phyloP scores from a whole-genome alignment of 2,329 filamentous ascomycete species.

The Scedosporium boydii region DNA sequence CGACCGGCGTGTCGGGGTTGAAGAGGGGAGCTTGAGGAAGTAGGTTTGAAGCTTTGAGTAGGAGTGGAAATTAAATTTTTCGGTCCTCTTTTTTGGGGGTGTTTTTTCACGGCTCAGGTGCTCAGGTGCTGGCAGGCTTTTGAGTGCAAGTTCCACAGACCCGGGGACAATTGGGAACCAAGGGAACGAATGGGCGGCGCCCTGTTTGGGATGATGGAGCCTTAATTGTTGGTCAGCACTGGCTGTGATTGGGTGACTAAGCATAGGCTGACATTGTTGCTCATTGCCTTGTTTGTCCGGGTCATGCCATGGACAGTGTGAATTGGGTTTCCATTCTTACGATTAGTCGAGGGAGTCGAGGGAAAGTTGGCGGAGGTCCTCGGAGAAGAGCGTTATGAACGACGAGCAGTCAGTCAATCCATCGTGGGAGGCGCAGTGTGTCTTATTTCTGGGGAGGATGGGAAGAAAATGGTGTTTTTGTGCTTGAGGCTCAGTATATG shows the following conservation, averaged over 20 bases:
- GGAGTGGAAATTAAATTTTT: slow-evolving; percentile 2
- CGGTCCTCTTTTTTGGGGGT: neutral
- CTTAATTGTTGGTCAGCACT: slow-evolving; percentile 3
- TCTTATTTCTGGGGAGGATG: too few species aligned
- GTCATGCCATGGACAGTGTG: slow-evolving; percentile 1
- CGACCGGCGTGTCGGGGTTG: neutral
- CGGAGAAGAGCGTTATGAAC: too few species aligned
- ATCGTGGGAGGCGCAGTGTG: too few species aligned
- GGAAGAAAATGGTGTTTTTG: too few species aligned
- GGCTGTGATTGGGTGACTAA: slow-evolving; percentile 15
- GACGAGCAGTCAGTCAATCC: too few species aligned
- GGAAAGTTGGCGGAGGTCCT: too few species aligned
- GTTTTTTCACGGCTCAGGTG: neutral
- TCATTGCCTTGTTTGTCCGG: neutral
- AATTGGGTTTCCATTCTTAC: neutral
- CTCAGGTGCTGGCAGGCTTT: neutral
- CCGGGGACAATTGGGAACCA: neutral
- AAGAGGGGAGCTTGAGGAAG: too few species aligned
- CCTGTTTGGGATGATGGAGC: neutral
- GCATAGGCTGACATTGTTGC: neutral
- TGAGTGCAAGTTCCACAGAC: slow-evolving; percentile 1
- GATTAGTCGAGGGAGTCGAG: neutral
- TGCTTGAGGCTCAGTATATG: too few species aligned
- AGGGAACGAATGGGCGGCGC: slow-evolving; percentile 1
- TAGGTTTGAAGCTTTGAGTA: neutral